Evolutionary conservation across 2,329 filamentous ascomycete genomes (phyloP).

Genomic region (Stromatinia cepivora): DNA sequence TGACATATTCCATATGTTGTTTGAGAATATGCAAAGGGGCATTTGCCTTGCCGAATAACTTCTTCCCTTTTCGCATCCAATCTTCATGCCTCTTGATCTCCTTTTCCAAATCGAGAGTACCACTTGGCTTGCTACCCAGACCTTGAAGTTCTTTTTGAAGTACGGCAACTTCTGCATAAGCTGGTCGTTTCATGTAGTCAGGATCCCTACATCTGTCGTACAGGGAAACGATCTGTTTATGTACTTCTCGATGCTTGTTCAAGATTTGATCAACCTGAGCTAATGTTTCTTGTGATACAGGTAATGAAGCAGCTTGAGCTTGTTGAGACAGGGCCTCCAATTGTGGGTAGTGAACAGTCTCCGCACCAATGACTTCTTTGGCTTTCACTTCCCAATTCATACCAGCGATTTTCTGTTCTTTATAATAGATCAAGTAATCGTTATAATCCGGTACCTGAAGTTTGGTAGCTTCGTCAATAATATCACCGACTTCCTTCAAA

Average conservation of each 20-base stretch:
- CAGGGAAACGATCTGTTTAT: constrained; percentile 80
- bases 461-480: constrained; percentile 75
- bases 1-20: constrained; percentile 89
- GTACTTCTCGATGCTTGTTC: constrained; percentile 92
- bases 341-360: constrained; percentile 90
- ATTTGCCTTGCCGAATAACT: constrained; percentile 96
- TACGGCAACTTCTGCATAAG: constrained; percentile 75
- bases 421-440: constrained; percentile 73
- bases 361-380: constrained; percentile 87
- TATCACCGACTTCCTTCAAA: constrained; percentile 73
- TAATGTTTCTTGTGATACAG: constrained; percentile 79
- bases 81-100: constrained; percentile 95
- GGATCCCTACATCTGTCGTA: constrained; percentile 74
- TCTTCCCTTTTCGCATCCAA: constrained; percentile 98
- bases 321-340: constrained; percentile 88
- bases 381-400: constrained; percentile 91
- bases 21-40: constrained; percentile 94
- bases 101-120: constrained; percentile 89
- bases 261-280: constrained; percentile 85
- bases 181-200: constrained; percentile 77
- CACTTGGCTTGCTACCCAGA: constrained; percentile 87
- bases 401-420: constrained; percentile 73
- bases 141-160: constrained; percentile 68
- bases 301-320: constrained; percentile 67
- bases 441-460: constrained; percentile 79